Evolutionary conservation across 768 basidiomycete species (phyloP), one percentile per base, ranked within the genome.

Genomic region (Gautieria morchelliformis): DNA sequence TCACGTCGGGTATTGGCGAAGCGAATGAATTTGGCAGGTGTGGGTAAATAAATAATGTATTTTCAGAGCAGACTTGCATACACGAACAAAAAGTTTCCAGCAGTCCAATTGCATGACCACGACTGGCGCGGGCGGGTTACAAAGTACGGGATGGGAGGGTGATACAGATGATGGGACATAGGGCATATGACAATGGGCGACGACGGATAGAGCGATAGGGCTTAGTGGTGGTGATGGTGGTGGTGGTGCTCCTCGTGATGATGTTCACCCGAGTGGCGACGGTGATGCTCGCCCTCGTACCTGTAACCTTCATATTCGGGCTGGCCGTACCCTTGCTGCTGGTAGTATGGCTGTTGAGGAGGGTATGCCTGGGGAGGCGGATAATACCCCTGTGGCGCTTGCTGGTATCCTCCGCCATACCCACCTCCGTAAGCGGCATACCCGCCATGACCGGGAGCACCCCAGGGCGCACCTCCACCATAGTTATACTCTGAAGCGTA

Each of bases 401-500:
- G 20, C 15, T 59, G 58, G 22, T 49, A 49, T 15, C 50, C 55
- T 14, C 40, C 40, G 6, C 59, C 58, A 15, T 53, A 53, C 5
- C 39, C 27, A 9, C 53, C 55, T 17, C 49, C 47, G 52, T 56
- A 60, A 1, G 58, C 58, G 12, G 47, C 61, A 45, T 57, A 50
- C 17, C 39, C 44, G 5, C 37, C 50, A 27, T 57, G 56, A 7
- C 56, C 56, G 3, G 8, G 35, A 30, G 52, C 41, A 22, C 60
- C 59, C 49, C 58, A 62, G 42, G 62, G 57, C 32, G 27, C 39
- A 6, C 63, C 54, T 11, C 62, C 59, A 11, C 22, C 51, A 53
- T 44, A 64, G 30, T 64, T 40, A 39, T 64, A 64, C 40, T 59
- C 49, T 20, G 47, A 39, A 24, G 63, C 52, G 33, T 53, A 56